Conservation (phyloP, 192 early-diverging fungal species). For the Coemansia sp. region DNA sequence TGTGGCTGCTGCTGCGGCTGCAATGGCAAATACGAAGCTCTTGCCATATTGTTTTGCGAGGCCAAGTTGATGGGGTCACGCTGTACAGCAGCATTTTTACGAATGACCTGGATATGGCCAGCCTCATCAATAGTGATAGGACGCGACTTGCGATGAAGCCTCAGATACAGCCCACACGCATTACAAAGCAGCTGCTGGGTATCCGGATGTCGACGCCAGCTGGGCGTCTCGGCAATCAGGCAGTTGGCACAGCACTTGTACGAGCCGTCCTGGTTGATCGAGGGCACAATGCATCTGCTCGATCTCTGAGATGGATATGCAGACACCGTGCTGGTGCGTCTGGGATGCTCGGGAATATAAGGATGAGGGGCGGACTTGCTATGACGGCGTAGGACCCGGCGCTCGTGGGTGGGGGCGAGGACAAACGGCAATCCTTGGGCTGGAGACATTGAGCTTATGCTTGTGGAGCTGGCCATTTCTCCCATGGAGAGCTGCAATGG, state of each 20-base stretch:
- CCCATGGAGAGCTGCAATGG: too few species aligned
- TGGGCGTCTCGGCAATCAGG: constrained; percentile 56
- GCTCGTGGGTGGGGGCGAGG: constrained; percentile 1
- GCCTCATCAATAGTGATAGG: constrained; percentile 39
- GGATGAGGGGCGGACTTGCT: constrained; percentile 12
- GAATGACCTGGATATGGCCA: constrained; percentile 41
- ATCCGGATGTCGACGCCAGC: constrained; percentile 65
- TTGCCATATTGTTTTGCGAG: too few species aligned
- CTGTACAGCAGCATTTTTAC: constrained; percentile 46
- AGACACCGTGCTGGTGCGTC: not conserved
- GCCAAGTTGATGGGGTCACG: constrained; percentile 44
- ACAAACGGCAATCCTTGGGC: not conserved
- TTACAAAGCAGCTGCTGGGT: constrained; percentile 65
- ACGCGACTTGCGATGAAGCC: constrained; percentile 36
- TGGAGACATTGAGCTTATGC: not conserved
- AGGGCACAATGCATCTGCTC: constrained; percentile 24
- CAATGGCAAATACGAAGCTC: not conserved
- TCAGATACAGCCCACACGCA: constrained; percentile 57
- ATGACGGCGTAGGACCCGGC: constrained; percentile 19
- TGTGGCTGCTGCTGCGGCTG: not conserved
- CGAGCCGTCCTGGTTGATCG: constrained; percentile 45
- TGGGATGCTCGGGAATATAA: constrained; percentile 7
- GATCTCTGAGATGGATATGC: not conserved
- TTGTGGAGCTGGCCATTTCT: not conserved
- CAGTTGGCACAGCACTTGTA: constrained; percentile 60